Percentiles rank a stretch among this genome's conserved stretches.
Conservation (phyloP, 805 yeast genomes). For the Priceomyces melissophilus region DNA sequence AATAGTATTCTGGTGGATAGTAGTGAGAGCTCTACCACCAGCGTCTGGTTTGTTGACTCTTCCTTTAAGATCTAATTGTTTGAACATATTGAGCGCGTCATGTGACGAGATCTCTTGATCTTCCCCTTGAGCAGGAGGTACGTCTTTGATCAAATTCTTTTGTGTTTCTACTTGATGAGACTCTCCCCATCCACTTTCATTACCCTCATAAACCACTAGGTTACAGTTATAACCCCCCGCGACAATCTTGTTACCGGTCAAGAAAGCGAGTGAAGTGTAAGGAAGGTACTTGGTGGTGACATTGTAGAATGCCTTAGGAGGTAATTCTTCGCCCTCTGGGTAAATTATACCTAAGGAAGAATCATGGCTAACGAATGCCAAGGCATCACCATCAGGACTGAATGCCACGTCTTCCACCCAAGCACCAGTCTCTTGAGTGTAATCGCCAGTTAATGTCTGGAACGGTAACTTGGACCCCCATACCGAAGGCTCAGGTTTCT, state of each 20-base stretch:
- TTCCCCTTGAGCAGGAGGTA: constrained; percentile 31
- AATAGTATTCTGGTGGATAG: constrained; percentile 90
- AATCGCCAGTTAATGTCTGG: constrained; percentile 85
- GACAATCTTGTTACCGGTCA: constrained; percentile 61
- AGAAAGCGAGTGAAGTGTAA: constrained; percentile 71
- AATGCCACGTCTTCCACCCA: constrained; percentile 93
- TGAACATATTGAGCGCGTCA: constrained; percentile 87
- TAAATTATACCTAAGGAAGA: constrained; percentile 78
- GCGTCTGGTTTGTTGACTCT: constrained; percentile 45
- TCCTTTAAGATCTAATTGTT: constrained; percentile 94
- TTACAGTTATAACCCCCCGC: constrained; percentile 93
- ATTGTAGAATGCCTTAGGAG: constrained; percentile 57
- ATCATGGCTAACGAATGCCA: constrained; percentile 86
- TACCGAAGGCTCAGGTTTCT: constrained; percentile 70
- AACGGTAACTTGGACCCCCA: constrained; percentile 98
- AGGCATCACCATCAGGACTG: constrained; percentile 70
- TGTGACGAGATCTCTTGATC: constrained; percentile 63
- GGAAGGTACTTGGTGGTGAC: constrained; percentile 74
- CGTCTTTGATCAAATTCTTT: constrained; percentile 43
- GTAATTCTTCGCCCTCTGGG: constrained; percentile 62
- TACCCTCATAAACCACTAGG: constrained; percentile 80
- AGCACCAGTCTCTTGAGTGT: constrained; percentile 63
- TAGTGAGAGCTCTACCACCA: constrained; percentile 48
- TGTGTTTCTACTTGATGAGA: constrained; percentile 52
- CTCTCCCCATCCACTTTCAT: constrained; percentile 60